Base-by-base conservation (phyloP, 208 protist genomes). In the Acanthamoeba royreba region DNA sequence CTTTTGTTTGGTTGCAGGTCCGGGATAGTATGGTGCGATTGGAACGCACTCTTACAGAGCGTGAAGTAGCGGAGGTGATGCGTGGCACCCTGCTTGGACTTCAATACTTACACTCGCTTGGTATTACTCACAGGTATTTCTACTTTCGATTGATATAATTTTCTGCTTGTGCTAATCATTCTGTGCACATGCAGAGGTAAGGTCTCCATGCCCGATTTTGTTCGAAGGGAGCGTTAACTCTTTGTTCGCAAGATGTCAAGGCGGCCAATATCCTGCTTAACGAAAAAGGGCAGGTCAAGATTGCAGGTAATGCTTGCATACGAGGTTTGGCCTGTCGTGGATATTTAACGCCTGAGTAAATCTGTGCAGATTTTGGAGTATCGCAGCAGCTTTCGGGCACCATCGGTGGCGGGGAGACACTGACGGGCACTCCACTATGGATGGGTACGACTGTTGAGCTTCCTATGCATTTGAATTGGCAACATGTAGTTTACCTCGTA, bases 221-320 rank as follows among this genome's bases (percentile, higher is more conserved):
- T n/a, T n/a, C n/a, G n/a, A n/a, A n/a, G n/a, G n/a, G 49, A 9
- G 49, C 49, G 49, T 55, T 9, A 19, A 9, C 9, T 25, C 49
- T 55, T 81, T 5, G 35, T 81, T 19, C 40, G 33, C 69, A 49
- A 17, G 85, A 91, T 35, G 53, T 91, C 17, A 91, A 91, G 69
- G 85, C 85, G 19, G 85, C 85, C 49, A 91, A 91, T 40, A 72
- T 91, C 42, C 35, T 91, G 2, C 38, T 91, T 35, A 91, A 35
- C 31, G 85, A 91, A 13, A 87, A 87, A 38, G 77, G 77, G 43
- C 17, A 87, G 11, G 77, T 87, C 4, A 91, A 61, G 85, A 43
- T 61, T 40, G 53, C 85, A 25, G 77, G 52, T 91, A 35, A 45
- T 35, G 33, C 19, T 28, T 66, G 1, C 17, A 19, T 25, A 25